Conservation (phyloP, 139 green algal species). For the Diplosphaera chodatii region DNA sequence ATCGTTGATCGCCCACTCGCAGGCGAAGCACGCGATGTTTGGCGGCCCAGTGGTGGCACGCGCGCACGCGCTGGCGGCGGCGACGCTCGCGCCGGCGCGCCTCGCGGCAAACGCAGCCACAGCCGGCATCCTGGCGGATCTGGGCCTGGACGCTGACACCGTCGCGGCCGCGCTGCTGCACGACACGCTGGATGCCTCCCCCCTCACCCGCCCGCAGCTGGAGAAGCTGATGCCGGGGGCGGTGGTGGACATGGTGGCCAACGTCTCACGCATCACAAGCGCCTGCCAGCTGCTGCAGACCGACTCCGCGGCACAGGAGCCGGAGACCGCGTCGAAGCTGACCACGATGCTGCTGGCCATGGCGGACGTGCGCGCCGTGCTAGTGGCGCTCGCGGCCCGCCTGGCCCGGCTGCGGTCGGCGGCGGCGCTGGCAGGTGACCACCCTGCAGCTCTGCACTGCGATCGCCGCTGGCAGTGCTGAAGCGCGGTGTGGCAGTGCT, state of each 20-base stretch:
- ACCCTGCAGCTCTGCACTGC: too few relatives aligned
- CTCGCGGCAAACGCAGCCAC: constrained; percentile 53
- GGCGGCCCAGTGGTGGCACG: constrained; percentile 34
- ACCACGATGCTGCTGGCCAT: constrained; percentile 66
- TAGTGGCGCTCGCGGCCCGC: constrained; percentile 80
- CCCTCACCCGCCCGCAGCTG: constrained; percentile 37
- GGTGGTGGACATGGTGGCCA: constrained; percentile 35
- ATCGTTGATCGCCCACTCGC: background rate
- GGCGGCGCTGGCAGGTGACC: constrained; percentile 38
- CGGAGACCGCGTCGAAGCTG: constrained; percentile 18
- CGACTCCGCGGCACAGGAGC: background rate
- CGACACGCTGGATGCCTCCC: constrained; percentile 44
- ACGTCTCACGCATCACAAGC: constrained; percentile 41
- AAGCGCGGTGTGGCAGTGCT: too few relatives aligned
- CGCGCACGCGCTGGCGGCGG: constrained; percentile 19
- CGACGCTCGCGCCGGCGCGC: constrained; percentile 24
- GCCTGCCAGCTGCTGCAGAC: constrained; percentile 25
- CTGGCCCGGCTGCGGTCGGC: constrained; percentile 68
- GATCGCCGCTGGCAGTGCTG: too few relatives aligned
- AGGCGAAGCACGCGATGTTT: background rate
- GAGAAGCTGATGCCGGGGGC: background rate
- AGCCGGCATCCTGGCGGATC: constrained; percentile 47
- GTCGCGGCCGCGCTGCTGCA: constrained; percentile 66
- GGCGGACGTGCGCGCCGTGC: constrained; percentile 53
- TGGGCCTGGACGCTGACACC: constrained; percentile 54